Conservation (phyloP, 2,329 filamentous ascomycete genomes). For the Chaetoscypha palmicola region DNA sequence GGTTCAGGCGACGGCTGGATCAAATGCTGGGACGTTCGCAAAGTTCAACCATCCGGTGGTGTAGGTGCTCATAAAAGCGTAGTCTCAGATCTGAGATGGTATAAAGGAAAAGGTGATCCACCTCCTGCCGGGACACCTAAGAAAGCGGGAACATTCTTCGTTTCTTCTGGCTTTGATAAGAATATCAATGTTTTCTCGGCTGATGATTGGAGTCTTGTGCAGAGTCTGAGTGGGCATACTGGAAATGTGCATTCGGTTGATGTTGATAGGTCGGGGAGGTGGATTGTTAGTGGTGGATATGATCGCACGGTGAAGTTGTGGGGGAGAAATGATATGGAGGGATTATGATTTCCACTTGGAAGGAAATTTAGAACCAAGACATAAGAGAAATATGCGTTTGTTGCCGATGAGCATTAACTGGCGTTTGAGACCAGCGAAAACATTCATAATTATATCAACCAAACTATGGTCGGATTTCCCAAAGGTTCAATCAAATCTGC, state of each 20-base stretch:
- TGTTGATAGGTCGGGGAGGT: constrained; percentile 75
- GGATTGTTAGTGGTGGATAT: constrained; percentile 91
- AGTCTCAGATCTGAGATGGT: constrained; percentile 91
- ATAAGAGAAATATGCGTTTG: too few species aligned
- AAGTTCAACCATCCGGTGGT: constrained; percentile 74
- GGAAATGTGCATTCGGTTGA: constrained; percentile 89
- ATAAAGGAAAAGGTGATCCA: constrained; percentile 75
- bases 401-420: too few species aligned
- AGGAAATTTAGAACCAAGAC: too few species aligned
- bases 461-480: too few species aligned
- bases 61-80: constrained; percentile 88
- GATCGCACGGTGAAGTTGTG: constrained; percentile 95
- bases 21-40: constrained; percentile 95
- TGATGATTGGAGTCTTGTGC: constrained; percentile 89
- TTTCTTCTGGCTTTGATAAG: constrained; percentile 86
- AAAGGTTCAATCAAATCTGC: too few species aligned
- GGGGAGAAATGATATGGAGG: constrained; percentile 72
- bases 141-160: constrained; percentile 85
- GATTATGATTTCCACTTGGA: too few species aligned
- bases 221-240: constrained; percentile 82
- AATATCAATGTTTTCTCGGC: constrained; percentile 94
- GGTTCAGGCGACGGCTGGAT: constrained; percentile 92
- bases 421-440: too few species aligned
- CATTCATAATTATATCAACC: too few species aligned
- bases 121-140: constrained; percentile 64